phyloP scores from a whole-genome alignment of 2,329 filamentous ascomycete genomes.

The Colletotrichum sp. region DNA sequence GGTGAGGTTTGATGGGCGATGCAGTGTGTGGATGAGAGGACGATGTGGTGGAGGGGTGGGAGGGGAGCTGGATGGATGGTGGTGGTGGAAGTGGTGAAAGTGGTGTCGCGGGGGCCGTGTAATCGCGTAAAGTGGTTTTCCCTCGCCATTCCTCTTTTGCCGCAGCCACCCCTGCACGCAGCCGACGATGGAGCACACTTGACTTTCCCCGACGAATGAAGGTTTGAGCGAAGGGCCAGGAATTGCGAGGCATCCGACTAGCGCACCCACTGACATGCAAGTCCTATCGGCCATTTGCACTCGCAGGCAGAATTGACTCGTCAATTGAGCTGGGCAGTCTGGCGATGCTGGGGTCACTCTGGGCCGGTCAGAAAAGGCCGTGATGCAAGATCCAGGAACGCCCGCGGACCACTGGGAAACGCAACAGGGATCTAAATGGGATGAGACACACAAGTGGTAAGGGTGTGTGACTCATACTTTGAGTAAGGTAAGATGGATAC shows the following conservation, averaged over 20 bases:
- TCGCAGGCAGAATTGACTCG: slow-evolving; percentile 19
- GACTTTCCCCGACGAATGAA: slow-evolving; percentile 11
- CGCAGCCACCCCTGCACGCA: slow-evolving; percentile 29
- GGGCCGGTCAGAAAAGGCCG: neutral
- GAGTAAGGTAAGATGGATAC: slow-evolving; percentile 8
- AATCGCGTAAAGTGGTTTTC: slow-evolving; percentile 43
- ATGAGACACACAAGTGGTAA: slow-evolving; percentile 23
- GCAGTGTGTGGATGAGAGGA: neutral
- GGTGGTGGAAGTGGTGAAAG: neutral
- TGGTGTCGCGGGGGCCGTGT: slow-evolving; percentile 24
- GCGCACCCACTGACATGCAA: slow-evolving; percentile 19
- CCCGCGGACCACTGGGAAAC: slow-evolving; percentile 12
- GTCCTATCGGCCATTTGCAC: slow-evolving; percentile 2
- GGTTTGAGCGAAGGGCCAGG: neutral
- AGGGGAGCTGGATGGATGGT: slow-evolving; percentile 23
- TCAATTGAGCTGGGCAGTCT: slow-evolving; percentile 15
- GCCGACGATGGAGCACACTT: slow-evolving; percentile 15
- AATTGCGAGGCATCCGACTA: slow-evolving; percentile 16
- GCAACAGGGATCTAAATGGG: slow-evolving; percentile 22
- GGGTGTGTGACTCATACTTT: slow-evolving; percentile 22
- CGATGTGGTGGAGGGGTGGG: slow-evolving; percentile 21
- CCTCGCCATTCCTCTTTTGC: slow-evolving; percentile 2
- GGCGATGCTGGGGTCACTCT: neutral
- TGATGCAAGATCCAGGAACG: slow-evolving; percentile 25
- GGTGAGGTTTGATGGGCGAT: neutral